Conservation (phyloP, 352 stramenopile genomes). For the Globisporangium nagaii region DNA sequence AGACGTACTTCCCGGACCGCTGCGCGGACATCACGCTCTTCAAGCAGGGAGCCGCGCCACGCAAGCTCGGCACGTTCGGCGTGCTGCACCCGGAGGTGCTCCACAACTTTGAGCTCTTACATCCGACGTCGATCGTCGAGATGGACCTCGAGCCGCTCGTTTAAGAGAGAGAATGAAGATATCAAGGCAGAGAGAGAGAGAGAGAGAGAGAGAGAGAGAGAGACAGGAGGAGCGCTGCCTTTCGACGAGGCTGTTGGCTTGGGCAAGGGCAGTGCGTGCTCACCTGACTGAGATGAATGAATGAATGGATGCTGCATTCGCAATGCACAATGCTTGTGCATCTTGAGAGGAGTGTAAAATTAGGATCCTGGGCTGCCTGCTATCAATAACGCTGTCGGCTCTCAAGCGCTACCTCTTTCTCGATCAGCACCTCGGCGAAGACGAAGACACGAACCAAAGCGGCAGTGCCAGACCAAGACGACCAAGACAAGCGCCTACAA, state of each 20-base stretch:
- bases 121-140: slow-evolving; percentile 96
- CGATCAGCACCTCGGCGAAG: too few relatives aligned
- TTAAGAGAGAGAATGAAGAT: too few relatives aligned
- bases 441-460: too few relatives aligned
- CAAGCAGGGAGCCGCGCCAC: slow-evolving; percentile 48
- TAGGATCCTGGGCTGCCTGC: too few relatives aligned
- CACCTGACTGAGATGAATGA: background rate
- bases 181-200: background rate
- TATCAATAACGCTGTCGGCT: too few relatives aligned
- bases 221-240: background rate
- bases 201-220: background rate
- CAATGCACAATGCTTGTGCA: too few relatives aligned
- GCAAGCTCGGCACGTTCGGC: slow-evolving; percentile 94
- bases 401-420: too few relatives aligned
- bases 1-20: slow-evolving; percentile 95
- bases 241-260: too few relatives aligned
- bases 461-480: too few relatives aligned
- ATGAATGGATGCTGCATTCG: too few relatives aligned
- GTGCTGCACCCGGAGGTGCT: slow-evolving; percentile 98
- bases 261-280: too few relatives aligned
- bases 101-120: slow-evolving; percentile 96
- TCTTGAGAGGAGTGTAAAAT: too few relatives aligned
- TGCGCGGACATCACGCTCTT: slow-evolving; percentile 94
- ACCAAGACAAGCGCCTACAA: background rate
- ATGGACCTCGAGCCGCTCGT: slow-evolving; percentile 97